These are phyloP conservation scores for Herpotrichia juniperi DNA, from an alignment of 2,329 filamentous ascomycete species.

Conservation along the genomic window DNA sequence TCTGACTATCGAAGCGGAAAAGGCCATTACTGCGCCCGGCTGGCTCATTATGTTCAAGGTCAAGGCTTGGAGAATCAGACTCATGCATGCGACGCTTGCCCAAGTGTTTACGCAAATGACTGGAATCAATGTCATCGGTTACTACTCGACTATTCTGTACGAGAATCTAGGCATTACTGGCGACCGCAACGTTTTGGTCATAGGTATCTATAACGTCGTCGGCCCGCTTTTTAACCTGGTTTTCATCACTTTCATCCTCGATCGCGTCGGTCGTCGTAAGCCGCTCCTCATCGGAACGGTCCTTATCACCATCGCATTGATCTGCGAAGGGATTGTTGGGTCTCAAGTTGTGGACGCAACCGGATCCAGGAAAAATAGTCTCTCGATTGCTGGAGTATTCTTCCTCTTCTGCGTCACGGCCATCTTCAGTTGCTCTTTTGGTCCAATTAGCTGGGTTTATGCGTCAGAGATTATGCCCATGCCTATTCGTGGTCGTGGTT, in stretches of 20 bases:
- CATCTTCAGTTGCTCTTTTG: slow-evolving; percentile 43
- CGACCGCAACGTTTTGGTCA: slow-evolving; percentile 59
- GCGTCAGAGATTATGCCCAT: slow-evolving; percentile 69
- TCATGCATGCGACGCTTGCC: slow-evolving; percentile 66
- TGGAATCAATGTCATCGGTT: slow-evolving; percentile 66
- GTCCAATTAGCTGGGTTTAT: slow-evolving; percentile 64
- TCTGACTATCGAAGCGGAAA: slow-evolving; percentile 66
- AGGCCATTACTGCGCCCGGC: slow-evolving; percentile 58
- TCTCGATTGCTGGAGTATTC: slow-evolving; percentile 67
- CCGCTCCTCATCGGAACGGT: slow-evolving; percentile 61
- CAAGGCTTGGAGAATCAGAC: slow-evolving; percentile 64
- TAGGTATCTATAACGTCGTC: slow-evolving; percentile 66
- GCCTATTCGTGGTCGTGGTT: slow-evolving; percentile 66
- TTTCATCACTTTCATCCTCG: slow-evolving; percentile 64
- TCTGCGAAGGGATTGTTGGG: slow-evolving; percentile 65
- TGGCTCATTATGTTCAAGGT: slow-evolving; percentile 65
- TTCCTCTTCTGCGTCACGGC: slow-evolving; percentile 63
- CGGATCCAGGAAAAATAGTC: slow-evolving; percentile 41
- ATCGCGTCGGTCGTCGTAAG: slow-evolving; percentile 57
- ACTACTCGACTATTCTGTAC: slow-evolving; percentile 68
- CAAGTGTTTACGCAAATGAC: slow-evolving; percentile 71
- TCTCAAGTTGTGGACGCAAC: slow-evolving; percentile 38
- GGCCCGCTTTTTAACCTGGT: slow-evolving; percentile 64
- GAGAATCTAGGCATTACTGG: slow-evolving; percentile 63
- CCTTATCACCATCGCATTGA: slow-evolving; percentile 62